Evolutionary conservation across 192 early-diverging fungal genomes (phyloP).

Genomic region (Coemansia sp.): DNA sequence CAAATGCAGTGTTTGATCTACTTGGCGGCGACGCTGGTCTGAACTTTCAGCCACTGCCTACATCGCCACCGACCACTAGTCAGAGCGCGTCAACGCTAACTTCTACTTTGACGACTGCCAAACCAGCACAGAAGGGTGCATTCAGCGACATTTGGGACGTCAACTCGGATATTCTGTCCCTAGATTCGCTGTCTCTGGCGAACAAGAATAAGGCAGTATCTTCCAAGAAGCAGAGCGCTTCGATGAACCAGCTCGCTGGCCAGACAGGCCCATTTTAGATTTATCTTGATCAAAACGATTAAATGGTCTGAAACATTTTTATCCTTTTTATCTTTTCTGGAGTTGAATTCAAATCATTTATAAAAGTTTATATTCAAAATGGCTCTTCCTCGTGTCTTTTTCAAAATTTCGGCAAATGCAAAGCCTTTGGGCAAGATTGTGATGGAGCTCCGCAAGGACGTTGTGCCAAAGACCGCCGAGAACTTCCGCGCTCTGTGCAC

Average conservation of each 20-base stretch:
- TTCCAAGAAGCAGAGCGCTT: constrained; percentile 5
- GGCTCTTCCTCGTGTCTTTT: constrained; percentile 36
- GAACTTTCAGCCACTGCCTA: constrained; percentile 31
- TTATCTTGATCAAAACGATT: neutral
- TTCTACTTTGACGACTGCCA: neutral
- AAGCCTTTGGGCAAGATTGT: constrained; percentile 35
- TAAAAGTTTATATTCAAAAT: neutral
- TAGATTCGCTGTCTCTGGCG: constrained; percentile 68
- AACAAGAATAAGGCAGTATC: constrained; percentile 38
- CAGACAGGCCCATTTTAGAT: constrained; percentile 10
- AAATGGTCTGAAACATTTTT: neutral
- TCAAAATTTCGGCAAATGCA: constrained; percentile 46
- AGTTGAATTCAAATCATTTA: neutral
- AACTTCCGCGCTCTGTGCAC: constrained; percentile 81
- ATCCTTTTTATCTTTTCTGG: neutral
- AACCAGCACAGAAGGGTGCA: constrained; percentile 25
- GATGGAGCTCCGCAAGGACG: constrained; percentile 65
- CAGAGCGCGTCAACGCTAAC: constrained; percentile 9
- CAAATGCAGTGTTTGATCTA: constrained; percentile 21
- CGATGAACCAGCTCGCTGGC: constrained; percentile 51
- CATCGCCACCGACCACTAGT: constrained; percentile 16
- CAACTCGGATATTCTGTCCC: constrained; percentile 64
- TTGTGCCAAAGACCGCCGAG: constrained; percentile 88
- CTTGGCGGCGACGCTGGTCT: constrained; percentile 23
- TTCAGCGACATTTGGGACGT: constrained; percentile 70